These are phyloP conservation scores for Huntiella omanensis DNA, from an alignment of 2,329 filamentous ascomycete species.

Conservation along the genomic window DNA sequence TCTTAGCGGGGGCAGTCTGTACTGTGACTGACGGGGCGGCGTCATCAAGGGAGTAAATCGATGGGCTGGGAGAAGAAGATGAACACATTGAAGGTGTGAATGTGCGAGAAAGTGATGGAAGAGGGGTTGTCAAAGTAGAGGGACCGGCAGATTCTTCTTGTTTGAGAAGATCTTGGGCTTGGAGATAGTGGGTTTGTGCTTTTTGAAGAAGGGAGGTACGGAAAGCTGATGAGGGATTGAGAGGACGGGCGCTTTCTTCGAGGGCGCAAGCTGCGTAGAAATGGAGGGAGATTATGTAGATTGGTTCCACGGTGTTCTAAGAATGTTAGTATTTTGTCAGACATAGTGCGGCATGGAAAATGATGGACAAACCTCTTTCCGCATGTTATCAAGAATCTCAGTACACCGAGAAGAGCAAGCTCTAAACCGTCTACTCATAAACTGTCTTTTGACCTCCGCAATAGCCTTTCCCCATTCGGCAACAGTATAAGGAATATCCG, in stretches of 20 bases:
- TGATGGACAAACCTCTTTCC: constrained; percentile 22
- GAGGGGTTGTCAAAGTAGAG: constrained; percentile 27
- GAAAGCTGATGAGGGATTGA: constrained; percentile 26
- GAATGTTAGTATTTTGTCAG: constrained; percentile 11
- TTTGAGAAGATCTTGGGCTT: constrained; percentile 28
- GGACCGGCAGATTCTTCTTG: constrained; percentile 25
- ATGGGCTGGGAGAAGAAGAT: constrained; percentile 31
- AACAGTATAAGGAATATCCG: constrained; percentile 24
- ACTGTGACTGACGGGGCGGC: constrained; percentile 9
- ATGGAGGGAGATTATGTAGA: constrained; percentile 38
- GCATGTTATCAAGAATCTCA: constrained; percentile 31
- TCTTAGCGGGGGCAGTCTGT: constrained; percentile 16
- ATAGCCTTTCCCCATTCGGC: constrained; percentile 33
- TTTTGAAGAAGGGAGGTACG: constrained; percentile 30
- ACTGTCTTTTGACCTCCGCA: constrained; percentile 34
- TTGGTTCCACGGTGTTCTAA: constrained; percentile 27
- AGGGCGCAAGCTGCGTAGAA: constrained; percentile 43
- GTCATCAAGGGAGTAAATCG: constrained; percentile 22
- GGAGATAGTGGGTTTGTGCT: constrained; percentile 32
- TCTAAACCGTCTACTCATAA: constrained; percentile 30
- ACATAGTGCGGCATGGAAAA: not conserved
- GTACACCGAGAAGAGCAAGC: constrained; percentile 33
- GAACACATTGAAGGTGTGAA: constrained; percentile 24
- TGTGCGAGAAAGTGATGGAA: constrained; percentile 25
- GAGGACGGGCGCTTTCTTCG: constrained; percentile 33